phyloP scores from a whole-genome alignment of 1,284 basidiomycete genomes.

The Tranzscheliella williamsii region DNA sequence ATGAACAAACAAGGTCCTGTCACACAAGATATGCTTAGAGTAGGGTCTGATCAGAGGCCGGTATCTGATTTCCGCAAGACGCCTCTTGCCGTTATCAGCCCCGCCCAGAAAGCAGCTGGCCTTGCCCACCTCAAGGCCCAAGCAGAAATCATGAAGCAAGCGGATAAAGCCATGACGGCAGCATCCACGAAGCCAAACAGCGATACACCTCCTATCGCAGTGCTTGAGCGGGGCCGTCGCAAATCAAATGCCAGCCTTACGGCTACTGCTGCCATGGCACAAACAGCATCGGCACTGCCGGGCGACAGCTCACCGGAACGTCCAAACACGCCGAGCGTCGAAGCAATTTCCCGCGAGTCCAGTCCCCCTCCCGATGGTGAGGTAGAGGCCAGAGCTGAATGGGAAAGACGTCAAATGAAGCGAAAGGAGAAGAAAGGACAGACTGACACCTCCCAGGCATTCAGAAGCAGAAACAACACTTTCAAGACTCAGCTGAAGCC shows the following conservation, averaged over 20 bases:
- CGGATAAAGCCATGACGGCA: conserved; percentile 5
- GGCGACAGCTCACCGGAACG: conserved; percentile 1
- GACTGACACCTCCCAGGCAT: conserved; percentile 4
- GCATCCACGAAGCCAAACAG: conserved; percentile 6
- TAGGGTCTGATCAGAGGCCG: conserved; percentile 32
- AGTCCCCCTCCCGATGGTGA: conserved; percentile 57
- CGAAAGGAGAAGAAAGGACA: conserved; percentile 29
- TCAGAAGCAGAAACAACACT: conserved; percentile 14
- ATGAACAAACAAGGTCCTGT: conserved; percentile 4
- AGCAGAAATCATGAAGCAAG: conserved; percentile 11
- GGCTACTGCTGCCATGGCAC: conserved; percentile 27
- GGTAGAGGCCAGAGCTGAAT: conserved; percentile 55
- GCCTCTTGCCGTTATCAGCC: conserved; percentile 40
- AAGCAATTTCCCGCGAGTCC: conserved; percentile 39
- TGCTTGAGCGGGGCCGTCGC: conserved; percentile 30
- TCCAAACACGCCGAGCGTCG: conserved; percentile 18
- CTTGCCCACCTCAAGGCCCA: conserved; percentile 30
- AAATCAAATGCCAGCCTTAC: conserved; percentile 34
- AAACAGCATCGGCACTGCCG: conserved; percentile 6
- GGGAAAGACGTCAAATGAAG: conserved; percentile 53
- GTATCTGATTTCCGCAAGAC: conserved; percentile 48
- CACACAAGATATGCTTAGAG: too few relatives aligned
- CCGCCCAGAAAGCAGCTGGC: conserved; percentile 34
- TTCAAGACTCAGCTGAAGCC: conserved; percentile 42
- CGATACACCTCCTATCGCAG: conserved; percentile 19